Evolutionary conservation across 345 rosid genomes (phyloP).

Genomic region (Atalantia buxifolia): DNA sequence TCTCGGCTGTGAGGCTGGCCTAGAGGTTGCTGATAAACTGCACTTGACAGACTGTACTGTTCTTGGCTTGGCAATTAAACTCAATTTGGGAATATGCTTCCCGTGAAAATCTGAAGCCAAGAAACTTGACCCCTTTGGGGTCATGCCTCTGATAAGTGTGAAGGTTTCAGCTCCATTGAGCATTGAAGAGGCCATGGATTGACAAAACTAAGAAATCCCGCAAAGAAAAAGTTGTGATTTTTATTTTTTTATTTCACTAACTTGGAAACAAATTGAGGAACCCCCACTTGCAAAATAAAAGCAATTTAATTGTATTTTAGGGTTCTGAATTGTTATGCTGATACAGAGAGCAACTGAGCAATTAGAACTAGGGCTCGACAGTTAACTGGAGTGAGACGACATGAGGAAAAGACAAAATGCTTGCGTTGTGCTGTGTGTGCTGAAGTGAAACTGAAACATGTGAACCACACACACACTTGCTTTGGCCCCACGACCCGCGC

Average conservation of each 20-base stretch:
- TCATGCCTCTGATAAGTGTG: constrained; percentile 31
- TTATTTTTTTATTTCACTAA: not conserved
- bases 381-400: not conserved
- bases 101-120: constrained; percentile 41
- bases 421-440: not conserved
- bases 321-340: too few species aligned
- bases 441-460: not conserved
- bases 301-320: not conserved
- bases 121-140: constrained; percentile 38
- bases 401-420: not conserved
- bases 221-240: not conserved
- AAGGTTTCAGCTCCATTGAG: constrained; percentile 63
- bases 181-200: constrained; percentile 65
- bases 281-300: constrained; percentile 6
- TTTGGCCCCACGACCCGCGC: too few species aligned
- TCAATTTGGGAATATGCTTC: constrained; percentile 33
- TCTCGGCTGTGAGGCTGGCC: constrained; percentile 93
- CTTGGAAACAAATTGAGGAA: not conserved
- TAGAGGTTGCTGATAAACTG: constrained; percentile 66
- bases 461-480: not conserved
- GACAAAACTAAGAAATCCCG: constrained; percentile 7
- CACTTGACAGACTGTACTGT: constrained; percentile 41
- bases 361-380: not conserved
- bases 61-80: constrained; percentile 29
- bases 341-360: not conserved